Evolutionary conservation across 192 early-diverging fungal species (phyloP).

Genomic region (Coemansia sp.): DNA sequence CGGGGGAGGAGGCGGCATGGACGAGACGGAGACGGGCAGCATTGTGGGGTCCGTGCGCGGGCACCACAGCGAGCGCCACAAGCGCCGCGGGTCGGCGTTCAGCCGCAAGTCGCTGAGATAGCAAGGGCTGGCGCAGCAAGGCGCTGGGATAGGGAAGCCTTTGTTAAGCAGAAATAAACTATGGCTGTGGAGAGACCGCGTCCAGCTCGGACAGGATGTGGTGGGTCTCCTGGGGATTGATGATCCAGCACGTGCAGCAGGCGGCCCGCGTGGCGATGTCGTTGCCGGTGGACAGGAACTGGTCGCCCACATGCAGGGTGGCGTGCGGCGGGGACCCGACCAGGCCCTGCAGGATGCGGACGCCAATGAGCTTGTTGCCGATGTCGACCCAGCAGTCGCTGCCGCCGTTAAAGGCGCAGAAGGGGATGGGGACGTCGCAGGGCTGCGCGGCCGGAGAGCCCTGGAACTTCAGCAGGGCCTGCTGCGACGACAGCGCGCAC

Average conservation of each 20-base stretch:
- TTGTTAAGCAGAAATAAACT: not conserved
- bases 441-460: slow-evolving; percentile 56
- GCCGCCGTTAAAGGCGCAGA: slow-evolving; percentile 93
- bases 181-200: not conserved
- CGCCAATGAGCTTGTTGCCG: slow-evolving; percentile 92
- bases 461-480: slow-evolving; percentile 58
- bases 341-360: slow-evolving; percentile 70
- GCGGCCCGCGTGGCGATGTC: slow-evolving; percentile 79
- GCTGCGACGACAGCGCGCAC: slow-evolving; percentile 73
- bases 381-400: slow-evolving; percentile 91
- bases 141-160: no score
- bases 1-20: slow-evolving; percentile 16
- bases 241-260: slow-evolving; percentile 89
- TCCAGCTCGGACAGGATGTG: slow-evolving; percentile 67
- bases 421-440: slow-evolving; percentile 65
- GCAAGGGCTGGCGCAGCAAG: no score
- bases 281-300: slow-evolving; percentile 90
- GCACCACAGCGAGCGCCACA: slow-evolving; percentile 31
- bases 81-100: slow-evolving; percentile 37
- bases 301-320: slow-evolving; percentile 87
- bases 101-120: slow-evolving; percentile 48
- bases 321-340: slow-evolving; percentile 58
- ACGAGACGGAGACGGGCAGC: slow-evolving; percentile 22
- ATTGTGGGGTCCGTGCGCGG: slow-evolving; percentile 27
- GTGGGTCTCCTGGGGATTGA: slow-evolving; percentile 81